Conservation (phyloP, 495 filamentous ascomycete genomes). For the Neurospora sp. region DNA sequence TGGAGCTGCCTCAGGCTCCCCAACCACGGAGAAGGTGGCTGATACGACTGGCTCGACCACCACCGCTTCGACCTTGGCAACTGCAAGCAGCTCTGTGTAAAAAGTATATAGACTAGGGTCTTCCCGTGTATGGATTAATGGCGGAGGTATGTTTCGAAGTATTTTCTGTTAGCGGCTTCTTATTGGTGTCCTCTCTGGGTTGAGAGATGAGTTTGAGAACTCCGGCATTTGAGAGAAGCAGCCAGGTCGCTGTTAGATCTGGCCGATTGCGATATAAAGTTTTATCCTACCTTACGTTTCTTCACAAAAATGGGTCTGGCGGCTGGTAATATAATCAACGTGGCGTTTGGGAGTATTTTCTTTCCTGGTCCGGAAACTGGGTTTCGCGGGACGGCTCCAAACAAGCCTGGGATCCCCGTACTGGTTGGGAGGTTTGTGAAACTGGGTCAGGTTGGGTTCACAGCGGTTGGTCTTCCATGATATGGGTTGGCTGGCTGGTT, state of each 20-base stretch:
- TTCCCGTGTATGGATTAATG: neutral
- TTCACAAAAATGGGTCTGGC: constrained; percentile 4
- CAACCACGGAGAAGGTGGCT: constrained; percentile 20
- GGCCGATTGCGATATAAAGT: neutral
- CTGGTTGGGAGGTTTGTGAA: neutral
- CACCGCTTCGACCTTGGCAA: neutral
- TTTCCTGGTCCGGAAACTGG: neutral
- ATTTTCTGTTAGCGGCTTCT: neutral
- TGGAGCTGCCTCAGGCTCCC: constrained; percentile 18
- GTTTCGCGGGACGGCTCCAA: neutral
- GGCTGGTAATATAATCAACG: constrained; percentile 2
- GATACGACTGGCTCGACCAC: constrained; percentile 11
- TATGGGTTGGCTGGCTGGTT: neutral
- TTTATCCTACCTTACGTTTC: constrained; percentile 1
- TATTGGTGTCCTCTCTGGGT: neutral
- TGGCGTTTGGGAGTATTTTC: constrained; percentile 2
- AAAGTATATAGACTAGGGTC: constrained; percentile 12
- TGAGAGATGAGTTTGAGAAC: neutral
- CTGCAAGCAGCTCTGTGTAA: constrained; percentile 12
- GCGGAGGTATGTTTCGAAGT: neutral
- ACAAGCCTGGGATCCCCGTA: neutral
- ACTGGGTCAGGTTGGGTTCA: neutral
- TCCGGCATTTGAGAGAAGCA: neutral
- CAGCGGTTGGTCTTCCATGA: neutral
- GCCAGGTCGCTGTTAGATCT: neutral